Evolutionary conservation across 768 basidiomycete genomes (phyloP), one percentile per base, ranked within the genome.

Genomic region (Collybia mongolica): DNA sequence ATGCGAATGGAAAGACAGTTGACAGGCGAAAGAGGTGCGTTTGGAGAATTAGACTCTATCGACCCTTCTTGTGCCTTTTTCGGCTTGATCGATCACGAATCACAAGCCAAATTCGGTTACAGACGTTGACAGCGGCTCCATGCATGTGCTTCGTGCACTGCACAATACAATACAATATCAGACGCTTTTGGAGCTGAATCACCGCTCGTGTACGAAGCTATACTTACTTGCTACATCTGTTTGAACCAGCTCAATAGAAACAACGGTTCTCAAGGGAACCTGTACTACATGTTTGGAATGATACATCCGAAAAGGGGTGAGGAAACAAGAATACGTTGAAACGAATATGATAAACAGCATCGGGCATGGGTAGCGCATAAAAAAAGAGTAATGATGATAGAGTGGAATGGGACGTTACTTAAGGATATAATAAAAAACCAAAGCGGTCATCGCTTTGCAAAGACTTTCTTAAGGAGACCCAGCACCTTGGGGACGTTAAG

Each of bases 401-500:
- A 42, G 51, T 58, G 47, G 49, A 44, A 54, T 47, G 54, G 24
- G 38, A 56, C 18, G 48, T 48, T 39, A 69, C 53, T 55, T 64
- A 68, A 64, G 57, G 53, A 67, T 64, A 65, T 60, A 49, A 54
- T 61, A 61, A 46, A 46, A 44, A 39, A 45, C 54, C 52, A 51
- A 54, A 32, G 40, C 40, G 39, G 61, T 86, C 72, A 90, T 69
- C 90, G 87, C 72, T 90, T 91, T 18, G 87, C 86, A 63, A 93
- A 93, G 55, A 96, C 93, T 74, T 96, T 96, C 78, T 93, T 96
- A 62, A 96, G 76, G 48, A 97, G 80, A 24, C 83, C 88, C 29
- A 97, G 76, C 43, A 97, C 93, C 70, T 98, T 98, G 0, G 92
- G 91, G 23, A 98, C 96, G 66, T 97, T 96, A 54, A 98, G 74